These are phyloP conservation scores for Aureobasidium namibiae DNA, from an alignment of 2,329 filamentous ascomycete genomes.

Conservation along the genomic window DNA sequence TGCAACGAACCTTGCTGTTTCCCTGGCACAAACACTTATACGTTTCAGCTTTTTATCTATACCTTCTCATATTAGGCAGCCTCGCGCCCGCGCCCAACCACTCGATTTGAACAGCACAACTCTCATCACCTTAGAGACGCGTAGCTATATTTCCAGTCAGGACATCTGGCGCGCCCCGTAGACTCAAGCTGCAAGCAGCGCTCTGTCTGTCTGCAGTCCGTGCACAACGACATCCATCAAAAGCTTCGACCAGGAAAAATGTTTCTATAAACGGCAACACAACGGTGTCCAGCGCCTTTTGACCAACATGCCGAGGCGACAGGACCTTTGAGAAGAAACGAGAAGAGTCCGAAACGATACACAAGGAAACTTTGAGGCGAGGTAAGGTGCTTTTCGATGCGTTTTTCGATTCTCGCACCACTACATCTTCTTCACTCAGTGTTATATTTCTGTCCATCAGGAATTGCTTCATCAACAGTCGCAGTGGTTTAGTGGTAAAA, in stretches of 20 bases:
- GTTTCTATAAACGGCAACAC: neutral
- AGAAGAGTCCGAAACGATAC: neutral
- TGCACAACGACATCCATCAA: neutral
- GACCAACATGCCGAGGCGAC: neutral
- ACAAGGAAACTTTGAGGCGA: neutral
- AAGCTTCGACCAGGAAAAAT: neutral
- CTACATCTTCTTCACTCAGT: too few relatives aligned
- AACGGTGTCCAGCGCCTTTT: neutral
- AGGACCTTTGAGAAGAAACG: neutral
- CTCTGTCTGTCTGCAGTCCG: neutral
- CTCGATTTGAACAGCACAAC: too few relatives aligned
- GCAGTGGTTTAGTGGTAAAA: constrained; percentile 14
- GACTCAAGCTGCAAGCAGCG: neutral
- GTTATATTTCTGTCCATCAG: too few relatives aligned
- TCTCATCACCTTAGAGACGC: neutral
- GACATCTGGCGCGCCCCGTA: neutral
- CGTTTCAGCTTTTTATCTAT: too few relatives aligned
- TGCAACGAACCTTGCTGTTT: neutral
- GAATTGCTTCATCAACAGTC: neutral
- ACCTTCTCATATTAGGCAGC: too few relatives aligned
- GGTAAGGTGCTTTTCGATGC: too few relatives aligned
- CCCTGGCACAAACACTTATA: too few relatives aligned
- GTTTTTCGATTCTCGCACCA: too few relatives aligned
- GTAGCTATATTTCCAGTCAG: neutral
- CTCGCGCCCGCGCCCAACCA: too few relatives aligned